Percentiles rank a stretch among this genome's conserved stretches.
Conservation (phyloP, 2,329 filamentous ascomycete species). For the Aureobasidium musti region DNA sequence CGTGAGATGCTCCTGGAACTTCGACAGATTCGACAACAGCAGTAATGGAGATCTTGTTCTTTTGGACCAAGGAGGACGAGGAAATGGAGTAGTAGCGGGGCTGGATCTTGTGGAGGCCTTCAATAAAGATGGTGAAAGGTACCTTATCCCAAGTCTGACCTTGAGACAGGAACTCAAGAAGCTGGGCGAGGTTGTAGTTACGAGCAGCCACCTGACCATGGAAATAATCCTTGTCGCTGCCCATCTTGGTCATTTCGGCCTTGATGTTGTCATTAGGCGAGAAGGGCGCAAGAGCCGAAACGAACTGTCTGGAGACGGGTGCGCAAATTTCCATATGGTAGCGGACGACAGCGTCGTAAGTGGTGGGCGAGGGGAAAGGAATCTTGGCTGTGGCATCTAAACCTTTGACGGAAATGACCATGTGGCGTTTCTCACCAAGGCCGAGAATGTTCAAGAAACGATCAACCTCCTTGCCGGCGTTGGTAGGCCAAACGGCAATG, state of each 20-base stretch:
- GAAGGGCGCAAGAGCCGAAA: slow-evolving; percentile 84
- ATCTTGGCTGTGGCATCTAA: slow-evolving; percentile 96
- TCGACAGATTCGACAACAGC: slow-evolving; percentile 85
- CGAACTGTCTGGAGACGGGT: slow-evolving; percentile 92
- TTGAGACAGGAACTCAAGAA: slow-evolving; percentile 71
- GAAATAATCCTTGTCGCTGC: slow-evolving; percentile 94
- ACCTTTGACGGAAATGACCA: slow-evolving; percentile 84
- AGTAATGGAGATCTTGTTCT: slow-evolving; percentile 92
- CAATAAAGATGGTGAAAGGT: slow-evolving; percentile 92
- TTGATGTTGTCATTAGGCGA: slow-evolving; percentile 82
- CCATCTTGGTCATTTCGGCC: slow-evolving; percentile 83
- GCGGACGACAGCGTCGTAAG: slow-evolving; percentile 86
- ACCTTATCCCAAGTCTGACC: slow-evolving; percentile 78
- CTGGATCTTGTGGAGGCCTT: slow-evolving; percentile 91
- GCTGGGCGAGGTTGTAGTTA: slow-evolving; percentile 86
- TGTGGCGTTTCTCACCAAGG: slow-evolving; percentile 72
- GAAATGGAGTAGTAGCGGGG: slow-evolving; percentile 99
- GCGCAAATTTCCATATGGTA: slow-evolving; percentile 98
- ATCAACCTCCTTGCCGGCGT: slow-evolving; percentile 88
- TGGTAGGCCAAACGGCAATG: slow-evolving; percentile 95
- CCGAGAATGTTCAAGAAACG: slow-evolving; percentile 80
- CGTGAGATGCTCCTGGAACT: slow-evolving; percentile 71
- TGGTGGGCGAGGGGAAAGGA: slow-evolving; percentile 95
- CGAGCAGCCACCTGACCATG: slow-evolving; percentile 77
- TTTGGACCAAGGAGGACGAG: slow-evolving; percentile 90